Base-by-base conservation (phyloP, 1,139 yeast species). In the Magnusiomyces paraingens region DNA sequence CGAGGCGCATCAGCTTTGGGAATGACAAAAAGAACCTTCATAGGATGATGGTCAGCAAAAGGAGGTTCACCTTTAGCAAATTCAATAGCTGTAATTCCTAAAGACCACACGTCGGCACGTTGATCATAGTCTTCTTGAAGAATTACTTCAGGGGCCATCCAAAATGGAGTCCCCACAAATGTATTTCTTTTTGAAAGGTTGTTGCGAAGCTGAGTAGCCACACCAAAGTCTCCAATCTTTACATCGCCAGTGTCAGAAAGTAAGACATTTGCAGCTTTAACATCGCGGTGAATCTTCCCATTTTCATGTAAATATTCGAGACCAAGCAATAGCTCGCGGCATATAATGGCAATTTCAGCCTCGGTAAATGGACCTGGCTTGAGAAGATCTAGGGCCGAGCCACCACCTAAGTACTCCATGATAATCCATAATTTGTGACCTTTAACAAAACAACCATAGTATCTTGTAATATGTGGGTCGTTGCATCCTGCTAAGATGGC, bases 101-200 rank as follows among this genome's bases (percentile, higher is more conserved):
- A 72, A 0, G 96, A 89, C 99, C 99, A 94, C 2, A 93, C 82
- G 68, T 94, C 99, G 0, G 99, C 96, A 61, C 86, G 80, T 65
- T 79, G 86, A 59, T 88, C 83, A 67, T 94, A 95, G 11, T 93
- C 96, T 49, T 86, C 85, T 66, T 89, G 96, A 63, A 83, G 73
- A 47, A 93, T 86, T 1, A 93, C 95, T 64, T 94, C 99, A 0
- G 99, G 99, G 0, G 98, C 95, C 99, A 94, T 94, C 94, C 98
- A 93, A 67, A 91, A 93, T 29, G 99, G 99, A 0, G 99, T 93
- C 0, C 99, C 99, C 8, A 93, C 99, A 64, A 95, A 93, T 0
- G 99, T 93, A 62, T 87, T 84, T 61, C 96, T 68, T 56, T 83
- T 79, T 51, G 85, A 87, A 67, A 86, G 77, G 69, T 83, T 89